Base-by-base conservation (phyloP, 139 green algal genomes). In the Chlorella ohadii region DNA sequence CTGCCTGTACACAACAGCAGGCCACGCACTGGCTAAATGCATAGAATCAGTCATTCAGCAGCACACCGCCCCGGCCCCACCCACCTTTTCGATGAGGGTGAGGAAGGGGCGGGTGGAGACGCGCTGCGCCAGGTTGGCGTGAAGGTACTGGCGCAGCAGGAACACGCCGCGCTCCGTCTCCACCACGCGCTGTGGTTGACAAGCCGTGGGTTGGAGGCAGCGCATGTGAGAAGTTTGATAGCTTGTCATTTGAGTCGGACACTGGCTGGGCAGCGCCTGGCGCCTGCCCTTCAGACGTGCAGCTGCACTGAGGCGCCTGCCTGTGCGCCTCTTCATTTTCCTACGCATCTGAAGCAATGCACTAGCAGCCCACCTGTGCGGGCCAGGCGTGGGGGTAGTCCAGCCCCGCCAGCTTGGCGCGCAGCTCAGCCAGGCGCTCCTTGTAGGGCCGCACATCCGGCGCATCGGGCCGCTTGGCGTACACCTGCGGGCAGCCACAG, bases 71-170 rank as follows among this genome's bases (percentile, higher is more conserved):
- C n/a, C n/a, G n/a, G n/a, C 33, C 59, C 38, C 6, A 25, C 57
- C 9, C 73, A 95, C 92, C 95, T 99, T 99, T 61, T 99, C 95
- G 16, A 94, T 74, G n/a, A 86, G 64, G 61, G 88, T 92, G 27
- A 99, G 87, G 89, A 99, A 99, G 44, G 97, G 97, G 13, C 97
- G 88, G 2, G 95, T 96, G 86, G 89, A 94, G 33, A 99, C 89
- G 36, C 97, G 91, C 76, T 98, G 94, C 84, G 97, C 93, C 78
- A 99, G 88, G 84, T 93, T 97, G 72, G 92, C 88, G 72, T 89
- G 93, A 17, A 98, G 71, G 87, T 98, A 95, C 88, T 97, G 97
- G 13, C 97, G 90, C 75, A 99, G n/a, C 44, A 91, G 75, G 78
- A 94, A 92, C 38, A 91, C 87, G 7, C 79, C 78, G 20, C 65